Base-by-base conservation (phyloP, 208 protist genomes). In the Trypanosoma brucei region DNA sequence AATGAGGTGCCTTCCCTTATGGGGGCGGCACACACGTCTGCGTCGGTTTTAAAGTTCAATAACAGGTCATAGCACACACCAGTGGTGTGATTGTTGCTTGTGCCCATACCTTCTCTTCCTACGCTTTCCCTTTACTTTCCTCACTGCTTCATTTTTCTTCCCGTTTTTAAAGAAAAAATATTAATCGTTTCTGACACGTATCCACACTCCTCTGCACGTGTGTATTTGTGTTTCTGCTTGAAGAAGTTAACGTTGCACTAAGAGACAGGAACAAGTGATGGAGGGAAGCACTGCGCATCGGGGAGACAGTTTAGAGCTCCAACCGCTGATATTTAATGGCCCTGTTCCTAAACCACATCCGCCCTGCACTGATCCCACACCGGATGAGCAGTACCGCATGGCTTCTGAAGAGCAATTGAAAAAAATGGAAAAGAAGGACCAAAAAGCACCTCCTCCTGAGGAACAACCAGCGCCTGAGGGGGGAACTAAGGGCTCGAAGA, bases 361-460 rank as follows among this genome's bases (percentile, higher is more conserved):
- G 13, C 59, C 75, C 6, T 90, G 85, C 75, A 78, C 64, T 0
- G 75, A 80, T 14, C 84, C 83, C 4, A 91, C 82, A 8, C 88
- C 88, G 0, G 88, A 92, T 37, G 83, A 92, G 39, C 83, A 94
- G 60, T 62, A 69, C 48, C 72, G 74, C 13, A 78, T 14, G 11
- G 11, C 11, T 14, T 46, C 42, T 46, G 42, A 46, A 14, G 42
- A 46, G 42, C 42, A 11, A 46, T 46, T 46, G 42, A 46, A 68
- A 14, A 45, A 59, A 2, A 48, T 73, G 30, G 69, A 65, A 11
- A 51, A 75, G 45, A 70, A 66, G 42, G 46, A 81, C 37, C 67
- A 76, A 36, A 60, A 61, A 33, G 42, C 42, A 46, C 42, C 6
- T 46, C 42, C 42, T 6, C 73, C 59, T 54, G 63, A 81, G 58